Evolutionary conservation across 2,329 filamentous ascomycete species (phyloP).

Genomic region (Sporothrix luriei): DNA sequence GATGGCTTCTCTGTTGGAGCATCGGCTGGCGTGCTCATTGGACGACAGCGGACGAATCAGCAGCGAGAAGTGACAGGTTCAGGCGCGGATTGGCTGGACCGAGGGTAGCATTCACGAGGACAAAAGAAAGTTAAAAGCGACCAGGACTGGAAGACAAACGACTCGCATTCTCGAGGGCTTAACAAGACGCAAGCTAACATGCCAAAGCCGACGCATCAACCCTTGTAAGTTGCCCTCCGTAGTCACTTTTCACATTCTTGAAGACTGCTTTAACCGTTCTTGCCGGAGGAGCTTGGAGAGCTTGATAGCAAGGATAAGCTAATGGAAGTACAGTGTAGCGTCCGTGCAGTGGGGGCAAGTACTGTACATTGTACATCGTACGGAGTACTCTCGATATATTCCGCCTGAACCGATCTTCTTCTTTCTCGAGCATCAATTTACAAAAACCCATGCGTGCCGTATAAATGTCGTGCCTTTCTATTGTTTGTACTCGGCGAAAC

Average conservation of each 20-base stretch:
- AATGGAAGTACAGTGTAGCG: not conserved
- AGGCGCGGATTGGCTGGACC: constrained; percentile 17
- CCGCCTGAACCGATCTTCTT: not conserved
- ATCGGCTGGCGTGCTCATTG: constrained; percentile 20
- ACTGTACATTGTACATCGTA: not conserved
- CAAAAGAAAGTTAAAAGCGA: not conserved
- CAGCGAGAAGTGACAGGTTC: not conserved
- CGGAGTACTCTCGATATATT: too few species aligned
- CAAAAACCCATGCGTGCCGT: not conserved
- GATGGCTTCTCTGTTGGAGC: constrained; percentile 15
- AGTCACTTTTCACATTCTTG: constrained; percentile 21
- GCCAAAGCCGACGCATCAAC: not conserved
- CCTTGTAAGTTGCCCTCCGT: too few species aligned
- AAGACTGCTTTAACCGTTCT: not conserved
- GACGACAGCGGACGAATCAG: constrained; percentile 7
- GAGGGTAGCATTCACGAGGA: not conserved
- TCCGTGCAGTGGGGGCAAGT: constrained; percentile 10
- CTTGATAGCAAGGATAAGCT: not conserved
- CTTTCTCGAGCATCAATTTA: not conserved
- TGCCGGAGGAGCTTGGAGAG: constrained; percentile 5
- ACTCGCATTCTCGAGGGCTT: not conserved
- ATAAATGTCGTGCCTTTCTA: not conserved
- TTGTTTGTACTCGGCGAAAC: not conserved
- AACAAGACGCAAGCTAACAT: not conserved
- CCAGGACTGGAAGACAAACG: not conserved